These are phyloP conservation scores for Glarea lozoyensis DNA, from an alignment of 495 filamentous ascomycete species.

Conservation along the genomic window DNA sequence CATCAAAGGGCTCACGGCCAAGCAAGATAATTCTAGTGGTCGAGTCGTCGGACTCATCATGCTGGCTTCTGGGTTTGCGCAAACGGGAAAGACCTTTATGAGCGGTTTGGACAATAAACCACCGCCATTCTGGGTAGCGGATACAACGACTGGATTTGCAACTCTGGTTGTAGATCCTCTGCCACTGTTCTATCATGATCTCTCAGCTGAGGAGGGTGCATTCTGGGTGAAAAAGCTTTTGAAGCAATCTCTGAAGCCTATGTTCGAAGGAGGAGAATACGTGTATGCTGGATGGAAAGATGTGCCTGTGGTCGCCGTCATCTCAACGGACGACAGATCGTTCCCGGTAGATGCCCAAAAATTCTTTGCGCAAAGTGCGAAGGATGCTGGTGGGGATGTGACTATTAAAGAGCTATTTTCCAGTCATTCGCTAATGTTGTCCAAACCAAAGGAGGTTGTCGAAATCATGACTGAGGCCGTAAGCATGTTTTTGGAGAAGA, in stretches of 20 bases:
- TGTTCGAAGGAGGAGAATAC: slow-evolving; percentile 21
- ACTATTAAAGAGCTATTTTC: slow-evolving; percentile 20
- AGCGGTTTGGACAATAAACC: slow-evolving; percentile 22
- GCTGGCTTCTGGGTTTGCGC: slow-evolving; percentile 24
- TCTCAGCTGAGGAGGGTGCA: slow-evolving; percentile 23
- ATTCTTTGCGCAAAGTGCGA: slow-evolving; percentile 17
- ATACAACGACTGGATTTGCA: slow-evolving; percentile 21
- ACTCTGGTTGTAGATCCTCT: slow-evolving; percentile 15
- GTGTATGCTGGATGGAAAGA: slow-evolving; percentile 28
- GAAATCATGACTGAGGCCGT: slow-evolving; percentile 24
- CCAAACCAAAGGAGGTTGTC: slow-evolving; percentile 23
- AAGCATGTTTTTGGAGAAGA: slow-evolving; percentile 19
- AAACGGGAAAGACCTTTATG: slow-evolving; percentile 22
- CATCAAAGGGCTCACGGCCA: slow-evolving; percentile 26
- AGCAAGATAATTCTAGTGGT: slow-evolving; percentile 6
- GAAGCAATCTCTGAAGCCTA: slow-evolving; percentile 18
- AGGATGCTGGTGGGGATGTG: slow-evolving; percentile 20
- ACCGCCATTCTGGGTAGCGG: slow-evolving; percentile 21
- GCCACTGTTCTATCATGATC: slow-evolving; percentile 28
- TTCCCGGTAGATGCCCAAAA: slow-evolving; percentile 20
- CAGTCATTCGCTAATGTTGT: slow-evolving; percentile 26
- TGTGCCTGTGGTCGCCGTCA: slow-evolving; percentile 22
- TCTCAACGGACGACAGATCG: slow-evolving; percentile 19
- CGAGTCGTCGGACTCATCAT: slow-evolving; percentile 24
- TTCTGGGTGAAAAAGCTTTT: slow-evolving; percentile 22